These are phyloP conservation scores for Spinellus fusiger DNA, from an alignment of 192 early-diverging fungal genomes.

Conservation along the genomic window DNA sequence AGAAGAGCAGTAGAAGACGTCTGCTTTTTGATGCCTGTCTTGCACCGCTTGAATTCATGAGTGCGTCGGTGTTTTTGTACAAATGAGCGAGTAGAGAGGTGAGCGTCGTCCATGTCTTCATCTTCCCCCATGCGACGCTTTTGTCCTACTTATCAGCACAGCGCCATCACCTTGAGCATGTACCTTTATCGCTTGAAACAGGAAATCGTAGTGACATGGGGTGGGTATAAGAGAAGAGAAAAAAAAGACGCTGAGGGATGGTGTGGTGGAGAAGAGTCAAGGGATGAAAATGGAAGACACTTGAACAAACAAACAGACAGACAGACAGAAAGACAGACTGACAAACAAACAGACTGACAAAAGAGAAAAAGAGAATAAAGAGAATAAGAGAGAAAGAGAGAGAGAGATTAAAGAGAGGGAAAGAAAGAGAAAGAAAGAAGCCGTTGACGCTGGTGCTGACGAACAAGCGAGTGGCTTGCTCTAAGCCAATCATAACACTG, in stretches of 20 bases:
- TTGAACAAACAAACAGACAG: background rate
- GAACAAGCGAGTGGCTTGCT: background rate
- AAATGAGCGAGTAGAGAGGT: constrained; percentile 6
- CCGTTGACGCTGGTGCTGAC: background rate
- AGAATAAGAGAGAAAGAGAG: constrained; percentile 2
- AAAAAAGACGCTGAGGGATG: too few species aligned
- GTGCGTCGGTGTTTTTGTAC: constrained; percentile 5
- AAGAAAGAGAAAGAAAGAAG: background rate
- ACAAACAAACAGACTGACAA: background rate
- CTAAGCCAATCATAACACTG: background rate
- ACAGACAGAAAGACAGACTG: background rate
- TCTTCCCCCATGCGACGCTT: constrained; percentile 31
- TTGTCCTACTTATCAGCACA: too few species aligned
- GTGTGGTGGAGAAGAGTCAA: too few species aligned
- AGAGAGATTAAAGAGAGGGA: background rate
- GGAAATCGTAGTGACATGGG: background rate
- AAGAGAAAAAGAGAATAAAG: background rate
- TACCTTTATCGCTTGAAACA: background rate
- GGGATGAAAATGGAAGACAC: background rate
- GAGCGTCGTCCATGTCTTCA: constrained; percentile 29
- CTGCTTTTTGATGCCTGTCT: constrained; percentile 11
- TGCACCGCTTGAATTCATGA: constrained; percentile 11
- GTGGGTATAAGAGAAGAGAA: background rate
- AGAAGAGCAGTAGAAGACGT: constrained; percentile 3
- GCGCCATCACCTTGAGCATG: background rate